A percentile compares a stretch with the other conserved stretches of the same genome.
These are phyloP conservation scores for Aspergillus udagawae DNA, from an alignment of 2,329 filamentous ascomycete species.

Conservation along the genomic window DNA sequence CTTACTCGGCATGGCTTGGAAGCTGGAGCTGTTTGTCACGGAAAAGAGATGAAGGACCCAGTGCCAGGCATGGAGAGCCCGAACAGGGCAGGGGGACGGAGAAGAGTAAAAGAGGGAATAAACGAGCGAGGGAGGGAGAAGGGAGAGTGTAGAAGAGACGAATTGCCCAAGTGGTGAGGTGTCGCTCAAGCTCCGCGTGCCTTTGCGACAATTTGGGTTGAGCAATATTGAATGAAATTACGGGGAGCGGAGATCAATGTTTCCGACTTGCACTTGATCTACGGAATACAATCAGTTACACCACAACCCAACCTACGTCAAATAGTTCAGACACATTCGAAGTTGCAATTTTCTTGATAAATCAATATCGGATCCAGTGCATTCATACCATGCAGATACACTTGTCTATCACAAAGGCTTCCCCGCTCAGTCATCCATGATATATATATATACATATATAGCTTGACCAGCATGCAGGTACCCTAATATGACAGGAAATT, in stretches of 20 bases:
- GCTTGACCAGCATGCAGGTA: background rate
- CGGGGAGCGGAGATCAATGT: conserved; percentile 3
- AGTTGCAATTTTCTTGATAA: background rate
- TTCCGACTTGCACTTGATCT: background rate
- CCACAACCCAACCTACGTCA: background rate
- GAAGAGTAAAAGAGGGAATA: background rate
- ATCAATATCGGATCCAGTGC: background rate
- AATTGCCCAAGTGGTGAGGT: background rate
- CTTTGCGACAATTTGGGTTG: conserved; percentile 2
- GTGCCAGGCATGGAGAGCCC: conserved; percentile 27
- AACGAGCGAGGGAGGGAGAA: conserved; percentile 1
- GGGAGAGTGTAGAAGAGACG: background rate
- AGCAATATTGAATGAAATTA: conserved; percentile 1
- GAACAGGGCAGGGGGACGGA: conserved; percentile 6
- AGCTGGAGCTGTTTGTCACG: conserved; percentile 22
- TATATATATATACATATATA: background rate
- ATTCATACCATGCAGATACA: background rate
- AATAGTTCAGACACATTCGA: background rate
- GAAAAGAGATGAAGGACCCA: conserved; percentile 19
- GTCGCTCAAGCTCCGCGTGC: background rate
- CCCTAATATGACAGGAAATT: background rate
- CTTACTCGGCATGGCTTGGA: conserved; percentile 36
- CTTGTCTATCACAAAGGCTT: background rate
- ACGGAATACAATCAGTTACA: background rate
- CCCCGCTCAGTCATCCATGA: background rate